Evolutionary conservation across 2,329 filamentous ascomycete genomes (phyloP), one percentile per base, ranked within the genome.

Genomic region (Exophiala viscosa): DNA sequence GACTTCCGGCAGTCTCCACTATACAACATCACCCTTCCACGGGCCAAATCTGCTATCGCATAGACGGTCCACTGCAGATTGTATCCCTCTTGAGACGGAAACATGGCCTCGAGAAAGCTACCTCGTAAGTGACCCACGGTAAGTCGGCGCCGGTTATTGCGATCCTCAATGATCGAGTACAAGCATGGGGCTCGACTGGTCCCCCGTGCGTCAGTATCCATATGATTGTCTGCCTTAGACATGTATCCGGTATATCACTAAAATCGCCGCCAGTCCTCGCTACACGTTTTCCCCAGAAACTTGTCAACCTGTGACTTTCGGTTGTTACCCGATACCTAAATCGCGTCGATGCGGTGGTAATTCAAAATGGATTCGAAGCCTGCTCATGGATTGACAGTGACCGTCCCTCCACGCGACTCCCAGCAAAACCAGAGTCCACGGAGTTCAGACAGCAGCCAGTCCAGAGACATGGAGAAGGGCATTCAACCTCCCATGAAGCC

Each of bases 181-280:
- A 23, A 42, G 40, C 17, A 42, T 42, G n/a, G 20, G 40, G 17
- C 10, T 11, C 17, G 15, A 10, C 17, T 40, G 15, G 15, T 20
- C 20, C 15, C 38, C 15, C 14, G 15, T 28, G 20, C 38, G 38
- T 23, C n/a, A 23, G 18, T 31, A 31, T 28, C 23, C 40, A 36
- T 34, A n/a, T 18, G n/a, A 23, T 14, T 38, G 14, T 39, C 45
- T 49, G 28, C 34, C 45, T 46, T 17, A 17, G 32, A 35, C 41
- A 45, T 49, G 14, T 48, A 20, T 56, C 46, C 40, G 23, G 54
- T 52, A 53, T 48, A 56, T 48, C 41, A 46, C 20, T 23, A 36
- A 39, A n/a, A 28, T 13, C 40, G 20, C 32, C 10, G 8, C 31
- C 35, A 10, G 38, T 23, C 18, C 13, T 40, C 14, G n/a, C 20